Conservation (phyloP, 768 basidiomycete genomes). For the Calvatia gigantea region DNA sequence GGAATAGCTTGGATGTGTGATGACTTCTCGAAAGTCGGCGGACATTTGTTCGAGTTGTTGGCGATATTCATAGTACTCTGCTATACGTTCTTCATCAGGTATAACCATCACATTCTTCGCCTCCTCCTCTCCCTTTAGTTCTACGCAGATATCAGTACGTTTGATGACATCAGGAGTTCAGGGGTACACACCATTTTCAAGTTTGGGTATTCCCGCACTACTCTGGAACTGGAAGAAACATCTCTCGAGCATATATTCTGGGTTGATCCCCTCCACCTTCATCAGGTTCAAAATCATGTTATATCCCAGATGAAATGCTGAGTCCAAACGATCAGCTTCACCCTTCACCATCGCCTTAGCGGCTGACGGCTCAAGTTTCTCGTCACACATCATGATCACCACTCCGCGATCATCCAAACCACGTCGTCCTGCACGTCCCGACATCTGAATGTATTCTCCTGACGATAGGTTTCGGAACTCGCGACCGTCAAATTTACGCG, state of each 20-base stretch:
- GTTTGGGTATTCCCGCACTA: constrained; percentile 79
- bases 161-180: neutral
- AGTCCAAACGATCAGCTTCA: constrained; percentile 93
- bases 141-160: constrained; percentile 36
- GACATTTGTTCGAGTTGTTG: constrained; percentile 89
- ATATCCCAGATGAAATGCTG: constrained; percentile 97
- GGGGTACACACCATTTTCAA: constrained; percentile 70
- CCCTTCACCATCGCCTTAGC: constrained; percentile 99
- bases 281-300: constrained; percentile 99
- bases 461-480: constrained; percentile 92
- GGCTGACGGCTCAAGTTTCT: constrained; percentile 88
- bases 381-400: constrained; percentile 99
- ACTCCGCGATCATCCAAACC: constrained; percentile 98
- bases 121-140: constrained; percentile 72
- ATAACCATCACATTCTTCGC: constrained; percentile 62
- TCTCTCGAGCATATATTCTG: constrained; percentile 95
- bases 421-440: constrained; percentile 94
- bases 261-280: constrained; percentile 97
- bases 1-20: constrained; percentile 94
- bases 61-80: constrained; percentile 91
- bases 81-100: constrained; percentile 77
- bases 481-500: constrained; percentile 93
- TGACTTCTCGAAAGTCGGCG: constrained; percentile 85
- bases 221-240: constrained; percentile 99
- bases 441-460: constrained; percentile 99